phyloP scores from a whole-genome alignment of 2,329 filamentous ascomycete genomes.

The Pyricularia sp. region DNA sequence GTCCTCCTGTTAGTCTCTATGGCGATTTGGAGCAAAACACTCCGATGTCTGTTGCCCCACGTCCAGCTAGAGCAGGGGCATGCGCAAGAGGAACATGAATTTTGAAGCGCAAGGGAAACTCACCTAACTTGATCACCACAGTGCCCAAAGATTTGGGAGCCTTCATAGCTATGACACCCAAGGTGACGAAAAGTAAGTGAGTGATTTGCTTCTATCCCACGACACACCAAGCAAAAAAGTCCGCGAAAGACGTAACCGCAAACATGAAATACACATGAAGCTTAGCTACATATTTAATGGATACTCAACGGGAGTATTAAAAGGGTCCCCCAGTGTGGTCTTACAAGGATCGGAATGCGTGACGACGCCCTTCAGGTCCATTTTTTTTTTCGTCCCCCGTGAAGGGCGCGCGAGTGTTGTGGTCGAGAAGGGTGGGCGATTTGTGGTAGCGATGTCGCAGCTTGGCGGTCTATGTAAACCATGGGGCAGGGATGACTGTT shows the following conservation, averaged over 20 bases:
- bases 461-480: background rate
- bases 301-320: background rate
- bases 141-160: slow-evolving; percentile 46
- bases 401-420: background rate
- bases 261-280: background rate
- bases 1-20: slow-evolving; percentile 6
- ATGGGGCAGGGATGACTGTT: background rate
- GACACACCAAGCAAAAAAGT: background rate
- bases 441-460: background rate
- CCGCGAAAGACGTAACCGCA: background rate
- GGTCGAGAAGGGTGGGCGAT: background rate
- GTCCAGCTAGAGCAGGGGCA: background rate
- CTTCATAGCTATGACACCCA: slow-evolving; percentile 44
- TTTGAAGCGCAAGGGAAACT: slow-evolving; percentile 14
- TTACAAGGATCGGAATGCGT: slow-evolving; percentile 2
- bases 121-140: slow-evolving; percentile 83
- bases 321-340: background rate
- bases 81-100: background rate
- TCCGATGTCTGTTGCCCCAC: background rate
- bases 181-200: background rate
- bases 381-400: background rate
- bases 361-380: slow-evolving; percentile 3
- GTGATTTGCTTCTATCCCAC: background rate
- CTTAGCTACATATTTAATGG: background rate
- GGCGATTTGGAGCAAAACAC: background rate